Base-by-base conservation (phyloP, 2,329 filamentous ascomycete genomes). In the Dactylellina leptospora region DNA sequence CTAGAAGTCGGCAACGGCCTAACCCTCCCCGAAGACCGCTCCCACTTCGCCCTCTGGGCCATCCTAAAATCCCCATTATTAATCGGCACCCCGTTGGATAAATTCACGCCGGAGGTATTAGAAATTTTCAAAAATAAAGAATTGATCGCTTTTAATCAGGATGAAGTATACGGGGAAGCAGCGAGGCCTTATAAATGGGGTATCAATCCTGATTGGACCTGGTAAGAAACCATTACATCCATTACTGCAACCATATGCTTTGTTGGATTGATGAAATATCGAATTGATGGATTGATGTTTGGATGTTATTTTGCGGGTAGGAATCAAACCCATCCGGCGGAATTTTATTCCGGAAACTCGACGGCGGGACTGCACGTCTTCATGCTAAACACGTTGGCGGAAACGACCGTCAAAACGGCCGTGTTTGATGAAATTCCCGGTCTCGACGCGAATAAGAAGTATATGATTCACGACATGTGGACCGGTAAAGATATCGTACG, bases 301-400 rank as follows among this genome's bases (percentile, higher is more conserved):
- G 6, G 38, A 16, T 44, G 2, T 44, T 44, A 44, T 44, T 16
- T n/a, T 44, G 38, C 2, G 16, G 16, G 16, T 25, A 66, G 74
- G 76, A 83, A 86, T 74, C 74, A 77, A 13, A 81, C 80, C 0
- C 78, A 81, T 60, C 83, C 83, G 2, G 83, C 84, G 1, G 81
- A 84, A 77, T 84, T 81, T 77, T 85, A 82, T 82, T 78, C 81
- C 0, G 83, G 83, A 0, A 77, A 76, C 22, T 82, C 80, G 2
- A 77, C 76, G 5, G 75, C 79, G 16, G 83, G 83, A 0, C 81
- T 80, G n/a, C 78, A 84, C 38, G 80, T 84, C 13, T 79, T 84
- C 27, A 77, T 83, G 73, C 75, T 85, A n/a, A 85, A 85, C 75
- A 81, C 81, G 1, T 56, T 79, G 16, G 74, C 78, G 0, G 60